Evolutionary conservation across 1,139 yeast species (phyloP), one percentile per base, ranked within the genome.

Genomic region (Blastobotrys ciferrii): DNA sequence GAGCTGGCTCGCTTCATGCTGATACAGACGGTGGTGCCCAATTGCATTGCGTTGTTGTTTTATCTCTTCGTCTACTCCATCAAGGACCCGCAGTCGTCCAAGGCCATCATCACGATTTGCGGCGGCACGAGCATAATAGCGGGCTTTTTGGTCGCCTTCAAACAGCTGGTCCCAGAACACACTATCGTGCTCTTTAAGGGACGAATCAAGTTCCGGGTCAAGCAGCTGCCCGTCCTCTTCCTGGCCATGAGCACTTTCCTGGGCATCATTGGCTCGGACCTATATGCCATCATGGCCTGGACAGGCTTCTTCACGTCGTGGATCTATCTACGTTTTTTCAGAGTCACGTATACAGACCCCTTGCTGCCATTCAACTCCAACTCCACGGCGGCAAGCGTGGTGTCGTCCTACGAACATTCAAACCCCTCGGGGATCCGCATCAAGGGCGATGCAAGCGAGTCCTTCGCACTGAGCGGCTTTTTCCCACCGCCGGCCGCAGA

Each of bases 131-230:
- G 89, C 1, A 71, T 87, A 51, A 73, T 85, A 50, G 73, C 87
- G 60, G 92, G 88, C 2, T 84, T 87, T 57, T 70, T 89, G 50
- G 95, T 91, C 33, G 94, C 89, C 11, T 80, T 87, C 64, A 89
- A 87, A 66, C 97, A 91, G 65, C 71, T 87, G 58, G 81, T 87
- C 33, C 97, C 97, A 5, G 96, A 91, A 62, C 95, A 88, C 62
- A 83, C 87, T 49, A 76, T 88, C 46, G 78, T 80, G 25, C 68
- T 89, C 38, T 81, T 85, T 62, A 75, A 78, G 50, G 83, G 88
- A 0, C 62, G 75, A 18, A 66, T 86, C 48, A 80, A 83, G 57
- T 75, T 86, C 56, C 75, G 95, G 55, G 81, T 68, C 47, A 60
- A 87, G 66, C 84, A 87, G 53, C 65, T 87, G 38, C 95, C 95